phyloP scores from a whole-genome alignment of 331 rosid genomes.

The Cydonia oblonga region DNA sequence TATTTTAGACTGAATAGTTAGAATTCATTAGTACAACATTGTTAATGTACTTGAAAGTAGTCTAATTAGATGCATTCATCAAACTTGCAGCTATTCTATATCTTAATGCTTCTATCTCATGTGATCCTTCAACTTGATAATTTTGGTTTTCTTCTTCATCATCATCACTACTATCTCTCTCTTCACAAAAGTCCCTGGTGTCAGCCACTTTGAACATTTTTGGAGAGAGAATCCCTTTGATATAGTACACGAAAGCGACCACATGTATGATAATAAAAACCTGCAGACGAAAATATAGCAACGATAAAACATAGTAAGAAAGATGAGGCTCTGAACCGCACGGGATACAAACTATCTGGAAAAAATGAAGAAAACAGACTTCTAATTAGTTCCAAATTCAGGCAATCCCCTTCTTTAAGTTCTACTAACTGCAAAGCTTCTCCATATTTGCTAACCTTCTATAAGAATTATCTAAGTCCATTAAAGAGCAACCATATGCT shows the following conservation, averaged over 20 bases:
- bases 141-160: too few relatives aligned
- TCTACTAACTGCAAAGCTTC: neutral
- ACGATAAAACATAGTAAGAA: constrained; percentile 7
- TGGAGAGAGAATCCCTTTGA: constrained; percentile 79
- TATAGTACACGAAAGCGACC: constrained; percentile 85
- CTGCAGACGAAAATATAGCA: constrained; percentile 33
- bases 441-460: neutral
- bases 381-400: neutral
- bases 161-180: too few relatives aligned
- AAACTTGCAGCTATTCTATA: too few relatives aligned
- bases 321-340: neutral
- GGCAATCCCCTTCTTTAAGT: neutral
- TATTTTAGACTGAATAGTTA: too few relatives aligned
- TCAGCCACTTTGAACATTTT: constrained; percentile 92
- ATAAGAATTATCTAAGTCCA: neutral
- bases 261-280: constrained; percentile 92
- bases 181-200: constrained; percentile 1
- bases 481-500: neutral
- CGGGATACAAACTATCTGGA: neutral
- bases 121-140: too few relatives aligned
- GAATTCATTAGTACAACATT: too few relatives aligned
- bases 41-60: too few relatives aligned
- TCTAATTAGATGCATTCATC: too few relatives aligned
- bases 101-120: too few relatives aligned
- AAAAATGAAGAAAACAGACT: neutral